phyloP scores from a whole-genome alignment of 2,329 filamentous ascomycete species.

The Xylaria sp. region DNA sequence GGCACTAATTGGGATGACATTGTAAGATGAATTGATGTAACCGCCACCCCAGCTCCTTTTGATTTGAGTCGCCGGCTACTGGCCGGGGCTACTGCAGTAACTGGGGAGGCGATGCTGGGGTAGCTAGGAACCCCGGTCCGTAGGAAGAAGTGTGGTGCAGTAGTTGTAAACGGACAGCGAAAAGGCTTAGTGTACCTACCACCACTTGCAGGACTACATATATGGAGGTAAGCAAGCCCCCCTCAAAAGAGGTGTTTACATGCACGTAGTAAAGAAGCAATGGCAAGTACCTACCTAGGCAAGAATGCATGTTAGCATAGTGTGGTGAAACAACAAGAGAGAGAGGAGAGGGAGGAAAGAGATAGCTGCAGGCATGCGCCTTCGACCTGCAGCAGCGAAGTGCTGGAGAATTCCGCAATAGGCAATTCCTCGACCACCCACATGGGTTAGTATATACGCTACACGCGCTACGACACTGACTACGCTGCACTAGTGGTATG shows the following conservation, averaged over 20 bases:
- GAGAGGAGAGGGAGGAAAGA: background rate
- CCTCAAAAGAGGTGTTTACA: no score
- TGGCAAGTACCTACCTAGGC: background rate
- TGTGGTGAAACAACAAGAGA: background rate
- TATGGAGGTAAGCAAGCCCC: no score
- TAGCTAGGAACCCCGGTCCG: constrained; percentile 24
- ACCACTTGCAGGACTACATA: no score
- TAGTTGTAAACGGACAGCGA: constrained; percentile 1
- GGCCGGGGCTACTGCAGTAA: constrained; percentile 13
- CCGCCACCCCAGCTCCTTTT: constrained; percentile 23
- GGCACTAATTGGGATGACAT: background rate
- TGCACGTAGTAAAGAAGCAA: no score
- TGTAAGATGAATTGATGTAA: constrained; percentile 35
- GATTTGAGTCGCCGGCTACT: constrained; percentile 35
- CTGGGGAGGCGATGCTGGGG: constrained; percentile 9
- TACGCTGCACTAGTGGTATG: background rate
- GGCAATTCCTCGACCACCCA: constrained; percentile 3
- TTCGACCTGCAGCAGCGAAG: background rate
- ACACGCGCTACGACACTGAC: background rate
- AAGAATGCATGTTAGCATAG: background rate
- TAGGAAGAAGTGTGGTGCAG: background rate
- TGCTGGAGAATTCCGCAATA: background rate
- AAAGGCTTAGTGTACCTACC: background rate
- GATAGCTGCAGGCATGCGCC: background rate
- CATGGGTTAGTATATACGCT: background rate